phyloP scores from a whole-genome alignment of 176 grass and related monocot species.

The Dactylis glomerata region DNA sequence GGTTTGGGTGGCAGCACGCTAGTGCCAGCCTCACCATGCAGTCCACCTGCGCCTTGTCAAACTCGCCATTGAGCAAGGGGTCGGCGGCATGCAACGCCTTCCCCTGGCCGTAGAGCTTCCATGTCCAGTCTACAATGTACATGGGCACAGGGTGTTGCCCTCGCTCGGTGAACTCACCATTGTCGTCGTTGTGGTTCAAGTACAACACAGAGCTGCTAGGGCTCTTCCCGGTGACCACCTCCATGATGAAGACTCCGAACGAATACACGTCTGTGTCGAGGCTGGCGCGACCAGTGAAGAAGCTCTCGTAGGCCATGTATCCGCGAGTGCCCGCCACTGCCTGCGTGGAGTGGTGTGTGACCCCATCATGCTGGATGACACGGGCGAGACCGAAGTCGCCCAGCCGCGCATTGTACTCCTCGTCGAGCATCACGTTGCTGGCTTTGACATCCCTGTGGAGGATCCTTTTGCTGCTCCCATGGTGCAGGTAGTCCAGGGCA shows the following conservation, averaged over 20 bases:
- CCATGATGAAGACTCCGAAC: slow-evolving; percentile 42
- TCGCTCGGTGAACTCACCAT: too few species aligned
- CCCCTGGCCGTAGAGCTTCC: too few species aligned
- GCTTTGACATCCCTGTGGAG: slow-evolving; percentile 55
- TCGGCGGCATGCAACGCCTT: too few species aligned
- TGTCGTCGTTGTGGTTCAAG: too few species aligned
- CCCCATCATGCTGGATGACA: slow-evolving; percentile 33
- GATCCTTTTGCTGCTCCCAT: slow-evolving; percentile 45
- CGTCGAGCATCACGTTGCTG: slow-evolving; percentile 60
- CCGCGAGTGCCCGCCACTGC: slow-evolving; percentile 34
- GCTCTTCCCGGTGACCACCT: slow-evolving; percentile 43
- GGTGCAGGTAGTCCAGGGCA: slow-evolving; percentile 48
- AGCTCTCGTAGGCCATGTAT: slow-evolving; percentile 56
- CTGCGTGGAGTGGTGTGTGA: slow-evolving; percentile 46
- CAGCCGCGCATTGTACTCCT: slow-evolving; percentile 30
- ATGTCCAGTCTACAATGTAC: too few species aligned
- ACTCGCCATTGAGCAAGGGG: too few species aligned
- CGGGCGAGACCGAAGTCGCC: slow-evolving; percentile 59
- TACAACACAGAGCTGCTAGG: background rate
- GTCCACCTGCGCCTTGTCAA: too few species aligned
- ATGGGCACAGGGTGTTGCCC: too few species aligned
- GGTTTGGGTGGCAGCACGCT: too few species aligned
- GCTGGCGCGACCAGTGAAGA: slow-evolving; percentile 57
- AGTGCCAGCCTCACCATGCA: too few species aligned
- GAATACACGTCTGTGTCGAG: slow-evolving; percentile 47